Conservation (phyloP, 805 yeast species). For the Candida corydali region DNA sequence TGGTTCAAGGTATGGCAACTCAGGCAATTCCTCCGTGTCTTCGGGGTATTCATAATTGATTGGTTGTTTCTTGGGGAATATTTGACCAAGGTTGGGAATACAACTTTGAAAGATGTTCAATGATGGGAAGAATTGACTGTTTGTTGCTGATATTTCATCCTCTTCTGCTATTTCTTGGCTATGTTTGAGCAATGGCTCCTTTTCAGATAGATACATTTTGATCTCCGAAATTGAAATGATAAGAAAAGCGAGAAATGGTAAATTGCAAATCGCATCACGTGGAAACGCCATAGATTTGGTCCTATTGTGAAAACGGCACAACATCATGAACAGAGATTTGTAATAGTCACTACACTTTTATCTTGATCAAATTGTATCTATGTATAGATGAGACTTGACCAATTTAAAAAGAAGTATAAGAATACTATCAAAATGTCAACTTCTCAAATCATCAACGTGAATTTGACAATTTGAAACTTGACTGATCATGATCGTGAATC, state of each 20-base stretch:
- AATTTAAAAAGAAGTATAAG: too few relatives aligned
- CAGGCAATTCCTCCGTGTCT: slow-evolving; percentile 17
- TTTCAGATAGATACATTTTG: slow-evolving; percentile 5
- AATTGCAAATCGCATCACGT: too few relatives aligned
- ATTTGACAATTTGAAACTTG: too few relatives aligned
- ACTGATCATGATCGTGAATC: too few relatives aligned
- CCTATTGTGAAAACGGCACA: too few relatives aligned
- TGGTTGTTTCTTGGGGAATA: slow-evolving; percentile 3
- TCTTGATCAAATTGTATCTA: too few relatives aligned
- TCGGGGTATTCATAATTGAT: slow-evolving; percentile 15
- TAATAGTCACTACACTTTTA: too few relatives aligned
- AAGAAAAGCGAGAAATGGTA: not conserved
- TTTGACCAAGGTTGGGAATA: slow-evolving; percentile 15
- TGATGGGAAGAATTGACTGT: slow-evolving; percentile 4
- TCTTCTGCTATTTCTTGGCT: slow-evolving; percentile 6
- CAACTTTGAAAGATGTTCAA: slow-evolving; percentile 16
- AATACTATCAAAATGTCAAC: too few relatives aligned
- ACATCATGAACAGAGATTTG: too few relatives aligned
- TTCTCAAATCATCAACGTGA: too few relatives aligned
- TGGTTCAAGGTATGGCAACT: slow-evolving; percentile 19
- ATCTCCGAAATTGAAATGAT: not conserved
- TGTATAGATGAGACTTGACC: too few relatives aligned
- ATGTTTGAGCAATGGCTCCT: slow-evolving; percentile 8
- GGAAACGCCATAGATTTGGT: too few relatives aligned
- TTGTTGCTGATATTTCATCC: slow-evolving; percentile 15